Evolutionary conservation across 495 filamentous ascomycete genomes (phyloP), one percentile per base, ranked within the genome.

Genomic region (Talaromyces trachyspermus): DNA sequence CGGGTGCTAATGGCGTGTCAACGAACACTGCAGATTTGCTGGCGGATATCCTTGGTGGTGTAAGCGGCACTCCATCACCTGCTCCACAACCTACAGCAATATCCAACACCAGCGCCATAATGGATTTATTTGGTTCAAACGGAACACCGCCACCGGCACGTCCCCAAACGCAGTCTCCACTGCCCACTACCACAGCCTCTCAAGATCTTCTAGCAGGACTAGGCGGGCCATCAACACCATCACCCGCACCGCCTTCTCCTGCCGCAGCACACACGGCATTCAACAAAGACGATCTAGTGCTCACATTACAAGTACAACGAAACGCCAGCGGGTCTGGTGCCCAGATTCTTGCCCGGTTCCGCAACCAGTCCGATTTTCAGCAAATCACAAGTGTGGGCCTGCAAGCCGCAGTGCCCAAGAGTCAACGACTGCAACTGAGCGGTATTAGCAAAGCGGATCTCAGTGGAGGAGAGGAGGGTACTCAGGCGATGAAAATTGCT

Each of bases 391-490:
- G 69, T 26, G 85, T 96, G 14, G 83, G 81, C 5, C 59, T 98
- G 43, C 94, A 97, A 64, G 94, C 90, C 38, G 92, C 92, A 4
- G 92, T 97, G 50, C 94, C 92, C 5, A 96, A 95, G 70, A 88
- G 83, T 27, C 94, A 97, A 65, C 91, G 87, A 57, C 62, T 98
- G 50, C 87, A 95, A 62, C 69, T 98, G 41, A 84, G 89, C 57
- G 86, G 83, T 43, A 92, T 98, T 49, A 92, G 81, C 46, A 84
- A 78, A 54, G 63, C 80, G 1, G 88, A 95, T 35, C 61, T 98
- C 12, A 80, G 75, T 10, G 74, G 78, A 2, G 88, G 88, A 2
- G 76, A 83, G 12, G 91, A 97, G 54, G 94, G 87, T 11, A 85
- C 82, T 44, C 91, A 96, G 63, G 70, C 77, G 53, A 89, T 98